Evolutionary conservation across 2,329 filamentous ascomycete species (phyloP).

Genomic region (Aureobasidium sp.): DNA sequence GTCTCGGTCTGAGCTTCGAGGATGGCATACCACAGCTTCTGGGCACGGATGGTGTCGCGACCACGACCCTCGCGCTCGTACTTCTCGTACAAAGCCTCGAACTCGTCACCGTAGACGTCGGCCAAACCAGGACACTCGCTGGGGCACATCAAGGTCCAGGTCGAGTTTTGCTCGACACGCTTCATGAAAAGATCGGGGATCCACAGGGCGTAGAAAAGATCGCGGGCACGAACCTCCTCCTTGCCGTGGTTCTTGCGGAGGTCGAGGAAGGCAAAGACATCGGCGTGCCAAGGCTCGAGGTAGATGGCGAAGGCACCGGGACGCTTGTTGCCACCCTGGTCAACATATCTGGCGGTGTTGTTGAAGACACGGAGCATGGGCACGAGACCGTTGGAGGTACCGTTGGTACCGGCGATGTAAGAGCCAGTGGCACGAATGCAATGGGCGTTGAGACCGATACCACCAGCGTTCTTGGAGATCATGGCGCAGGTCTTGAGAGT

Average conservation of each 20-base stretch:
- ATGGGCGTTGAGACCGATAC: constrained; percentile 94
- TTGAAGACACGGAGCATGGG: constrained; percentile 99
- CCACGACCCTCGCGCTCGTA: constrained; percentile 87
- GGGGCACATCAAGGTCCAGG: constrained; percentile 98
- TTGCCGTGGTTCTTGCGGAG: constrained; percentile 99
- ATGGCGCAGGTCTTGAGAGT: constrained; percentile 98
- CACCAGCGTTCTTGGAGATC: constrained; percentile 99
- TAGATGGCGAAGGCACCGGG: constrained; percentile 98
- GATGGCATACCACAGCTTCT: constrained; percentile 99
- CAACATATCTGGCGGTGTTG: constrained; percentile 97
- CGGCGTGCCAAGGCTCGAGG: constrained; percentile 96
- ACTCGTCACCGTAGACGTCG: constrained; percentile 96
- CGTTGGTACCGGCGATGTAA: constrained; percentile 97
- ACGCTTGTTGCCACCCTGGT: constrained; percentile 98
- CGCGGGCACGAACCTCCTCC: constrained; percentile 92
- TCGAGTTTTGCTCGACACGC: constrained; percentile 91
- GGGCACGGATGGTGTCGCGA: constrained; percentile 85
- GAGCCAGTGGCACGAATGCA: constrained; percentile 95
- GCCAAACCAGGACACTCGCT: constrained; percentile 92
- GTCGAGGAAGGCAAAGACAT: constrained; percentile 96
- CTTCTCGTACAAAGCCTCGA: constrained; percentile 82
- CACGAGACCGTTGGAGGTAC: constrained; percentile 92
- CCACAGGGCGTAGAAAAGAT: constrained; percentile 97
- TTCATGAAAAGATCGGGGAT: constrained; percentile 99
- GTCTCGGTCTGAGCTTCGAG: constrained; percentile 98